Conservation (phyloP, 148 eudicot genomes). For the Suaeda aralocaspica region DNA sequence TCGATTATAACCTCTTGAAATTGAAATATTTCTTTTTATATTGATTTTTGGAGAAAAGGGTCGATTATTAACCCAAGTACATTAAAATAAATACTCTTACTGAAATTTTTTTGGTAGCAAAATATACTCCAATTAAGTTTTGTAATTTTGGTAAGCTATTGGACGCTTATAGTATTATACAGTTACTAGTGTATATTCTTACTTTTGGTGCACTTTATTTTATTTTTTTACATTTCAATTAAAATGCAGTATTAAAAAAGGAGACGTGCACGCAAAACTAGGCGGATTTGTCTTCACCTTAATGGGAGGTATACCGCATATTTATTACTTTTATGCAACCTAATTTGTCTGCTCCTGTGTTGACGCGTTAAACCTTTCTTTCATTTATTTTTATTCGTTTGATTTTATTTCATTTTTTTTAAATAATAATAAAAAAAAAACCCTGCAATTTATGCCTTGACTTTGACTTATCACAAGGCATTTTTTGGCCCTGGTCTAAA, state of each 20-base stretch:
- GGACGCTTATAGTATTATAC: too few relatives aligned
- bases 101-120: too few relatives aligned
- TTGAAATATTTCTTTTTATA: too few relatives aligned
- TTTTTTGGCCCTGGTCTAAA: constrained; percentile 17
- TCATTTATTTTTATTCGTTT: background rate
- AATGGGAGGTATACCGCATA: constrained; percentile 9
- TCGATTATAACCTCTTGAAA: too few relatives aligned
- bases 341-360: constrained; percentile 43
- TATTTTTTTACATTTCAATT: too few relatives aligned
- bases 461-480: constrained; percentile 41
- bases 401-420: background rate
- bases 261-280: constrained; percentile 49
- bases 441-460: constrained; percentile 34
- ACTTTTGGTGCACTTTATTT: too few relatives aligned
- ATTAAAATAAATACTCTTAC: too few relatives aligned
- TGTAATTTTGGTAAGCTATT: too few relatives aligned
- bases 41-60: too few relatives aligned
- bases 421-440: background rate
- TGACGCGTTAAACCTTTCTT: constrained; percentile 44
- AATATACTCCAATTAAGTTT: too few relatives aligned
- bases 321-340: constrained; percentile 18
- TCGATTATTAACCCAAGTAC: too few relatives aligned
- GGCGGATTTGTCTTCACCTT: constrained; percentile 45
- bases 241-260: background rate
- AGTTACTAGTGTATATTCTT: too few relatives aligned